Base-by-base conservation (phyloP, 2,329 filamentous ascomycete genomes). In the Nothopassalora personata region DNA sequence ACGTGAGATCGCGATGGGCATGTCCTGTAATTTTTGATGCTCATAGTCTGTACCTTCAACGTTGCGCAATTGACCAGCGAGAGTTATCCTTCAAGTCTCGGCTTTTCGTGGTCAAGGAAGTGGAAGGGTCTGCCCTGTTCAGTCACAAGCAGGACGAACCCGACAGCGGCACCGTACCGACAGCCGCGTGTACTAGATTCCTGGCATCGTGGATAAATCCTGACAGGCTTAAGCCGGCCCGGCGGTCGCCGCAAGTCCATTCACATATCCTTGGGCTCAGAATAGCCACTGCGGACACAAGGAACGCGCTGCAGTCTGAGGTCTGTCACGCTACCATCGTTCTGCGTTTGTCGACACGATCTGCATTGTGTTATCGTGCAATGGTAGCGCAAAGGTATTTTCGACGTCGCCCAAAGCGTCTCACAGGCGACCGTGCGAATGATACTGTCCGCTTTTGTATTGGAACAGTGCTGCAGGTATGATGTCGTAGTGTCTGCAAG, bases 151-250 rank as follows among this genome's bases (percentile, higher is more conserved):
- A 43, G 45, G 31, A 33, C 52, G 39, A 43, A 49, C 15, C 28
- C 43, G 49, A 48, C 34, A 30, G 55, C 55, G 48, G 23, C 45
- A 30, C 30, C 39, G 49, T 46, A 31, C 50, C 45, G 51, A 58
- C 30, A 31, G 18, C 56, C 56, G 43, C 55, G 36, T 43, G 36
- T 34, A 30, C 50, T 46, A 53, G 46, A 55, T 51, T 59, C 52
- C 52, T 33, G 52, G 48, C 57, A 50, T 52, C n/a, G 52, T 55
- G 47, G 57, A 51, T 49, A 27, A 39, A 53, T 31, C 19, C 51
- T 55, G 52, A 55, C 46, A 59, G 46, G 52, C 52, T 54, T 46
- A 43, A 59, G 50, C 52, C 57, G 52, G 52, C 27, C 52, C 52
- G 51, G 31, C 46, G 39, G 34, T 50, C 53, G 39, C 56, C 54